phyloP scores from a whole-genome alignment of 495 filamentous ascomycete species.

The Parathielavia appendiculata region DNA sequence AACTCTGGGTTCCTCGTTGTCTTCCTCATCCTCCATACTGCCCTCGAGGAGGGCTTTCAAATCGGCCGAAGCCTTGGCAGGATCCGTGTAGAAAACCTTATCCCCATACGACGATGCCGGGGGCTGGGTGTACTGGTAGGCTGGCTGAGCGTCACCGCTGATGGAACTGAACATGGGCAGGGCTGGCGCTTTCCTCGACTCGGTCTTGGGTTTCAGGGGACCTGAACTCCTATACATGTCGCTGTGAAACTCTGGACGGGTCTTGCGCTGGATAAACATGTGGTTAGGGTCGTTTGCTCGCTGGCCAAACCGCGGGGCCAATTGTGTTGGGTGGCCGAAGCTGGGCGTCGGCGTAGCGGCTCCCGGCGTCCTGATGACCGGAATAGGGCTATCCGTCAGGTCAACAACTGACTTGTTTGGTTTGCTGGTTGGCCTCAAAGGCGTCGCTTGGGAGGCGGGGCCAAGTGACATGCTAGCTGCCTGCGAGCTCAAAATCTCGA shows the following conservation, averaged over 20 bases:
- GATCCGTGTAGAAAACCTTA: constrained; percentile 66
- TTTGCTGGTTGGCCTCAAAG: constrained; percentile 9
- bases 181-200: constrained; percentile 32
- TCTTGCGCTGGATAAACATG: constrained; percentile 43
- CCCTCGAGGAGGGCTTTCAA: constrained; percentile 85
- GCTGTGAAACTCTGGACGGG: constrained; percentile 44
- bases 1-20: constrained; percentile 31
- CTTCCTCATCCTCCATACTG: constrained; percentile 74
- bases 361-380: constrained; percentile 17
- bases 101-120: constrained; percentile 37
- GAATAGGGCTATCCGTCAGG: constrained; percentile 25
- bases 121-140: constrained; percentile 35
- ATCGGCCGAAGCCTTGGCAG: constrained; percentile 71
- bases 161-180: constrained; percentile 39
- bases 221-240: constrained; percentile 37
- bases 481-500: constrained; percentile 34
- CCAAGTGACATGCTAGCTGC: constrained; percentile 31
- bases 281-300: constrained; percentile 30
- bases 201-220: constrained; percentile 36
- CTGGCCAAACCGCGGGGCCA: constrained; percentile 19
- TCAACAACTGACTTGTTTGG: constrained; percentile 21
- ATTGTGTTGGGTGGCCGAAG: constrained; percentile 33
- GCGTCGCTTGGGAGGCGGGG: constrained; percentile 17
- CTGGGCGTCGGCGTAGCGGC: constrained; percentile 25
- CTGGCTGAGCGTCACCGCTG: constrained; percentile 27